Percentiles rank a stretch among this genome's conserved stretches.
Evolutionary conservation across 208 protist genomes (phyloP).

Genomic region (Zelonia costaricensis): DNA sequence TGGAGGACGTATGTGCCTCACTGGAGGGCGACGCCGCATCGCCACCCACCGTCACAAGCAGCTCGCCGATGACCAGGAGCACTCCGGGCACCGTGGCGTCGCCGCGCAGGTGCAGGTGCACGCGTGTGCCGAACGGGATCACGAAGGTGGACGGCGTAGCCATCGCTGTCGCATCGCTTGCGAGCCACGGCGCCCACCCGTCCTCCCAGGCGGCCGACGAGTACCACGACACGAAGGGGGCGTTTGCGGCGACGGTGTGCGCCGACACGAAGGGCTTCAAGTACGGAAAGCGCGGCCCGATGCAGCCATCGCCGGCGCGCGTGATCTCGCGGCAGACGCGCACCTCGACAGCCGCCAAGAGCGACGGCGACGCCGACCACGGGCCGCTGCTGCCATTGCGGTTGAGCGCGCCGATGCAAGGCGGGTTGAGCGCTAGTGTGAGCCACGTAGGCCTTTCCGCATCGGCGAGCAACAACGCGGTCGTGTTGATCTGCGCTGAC

Average conservation of each 20-base stretch:
- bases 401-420: neutral
- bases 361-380: conserved; percentile 5
- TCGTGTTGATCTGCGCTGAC: no score
- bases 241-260: neutral
- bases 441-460: neutral
- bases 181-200: conserved; percentile 20
- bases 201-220: conserved; percentile 26
- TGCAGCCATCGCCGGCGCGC: conserved; percentile 6
- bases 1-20: neutral
- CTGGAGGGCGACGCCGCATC: no score
- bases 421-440: conserved; percentile 6
- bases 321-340: neutral
- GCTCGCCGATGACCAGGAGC: conserved; percentile 38
- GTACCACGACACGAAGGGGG: conserved; percentile 26
- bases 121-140: conserved; percentile 30
- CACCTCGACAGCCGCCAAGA: conserved; percentile 10
- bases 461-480: neutral
- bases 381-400: neutral
- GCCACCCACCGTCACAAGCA: conserved; percentile 11
- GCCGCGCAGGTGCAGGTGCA: conserved; percentile 19
- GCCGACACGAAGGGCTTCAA: neutral
- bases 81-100: conserved; percentile 25
- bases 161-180: neutral
- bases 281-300: conserved; percentile 23
- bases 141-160: conserved; percentile 8